A percentile compares a stretch with the other conserved stretches of the same genome.
Conservation (phyloP, 1,139 yeast species). For the Yamadazyma friedrichii region DNA sequence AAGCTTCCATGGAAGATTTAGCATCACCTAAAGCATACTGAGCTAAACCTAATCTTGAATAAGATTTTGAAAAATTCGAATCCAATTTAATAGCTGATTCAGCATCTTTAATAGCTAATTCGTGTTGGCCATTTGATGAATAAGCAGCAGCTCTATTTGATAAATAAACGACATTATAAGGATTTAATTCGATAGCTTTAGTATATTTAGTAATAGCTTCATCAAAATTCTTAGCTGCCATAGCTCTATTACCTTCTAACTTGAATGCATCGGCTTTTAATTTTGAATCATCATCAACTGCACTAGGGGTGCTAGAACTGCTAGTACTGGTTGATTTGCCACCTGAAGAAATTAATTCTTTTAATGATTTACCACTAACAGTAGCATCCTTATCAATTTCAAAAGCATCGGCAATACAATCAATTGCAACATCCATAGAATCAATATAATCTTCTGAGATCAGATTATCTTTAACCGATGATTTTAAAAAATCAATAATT, state of each 20-base stretch:
- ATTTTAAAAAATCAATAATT: constrained; percentile 68
- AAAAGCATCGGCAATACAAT: constrained; percentile 87
- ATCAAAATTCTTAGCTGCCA: constrained; percentile 74
- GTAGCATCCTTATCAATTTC: constrained; percentile 56
- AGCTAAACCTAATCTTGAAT: constrained; percentile 93
- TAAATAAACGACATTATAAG: constrained; percentile 76
- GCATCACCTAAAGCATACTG: constrained; percentile 87
- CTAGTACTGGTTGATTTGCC: neutral
- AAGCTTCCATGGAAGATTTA: constrained; percentile 86
- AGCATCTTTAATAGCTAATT: constrained; percentile 81
- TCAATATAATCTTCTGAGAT: constrained; percentile 80
- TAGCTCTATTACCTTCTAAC: constrained; percentile 84
- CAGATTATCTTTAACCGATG: constrained; percentile 58
- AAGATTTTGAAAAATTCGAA: constrained; percentile 84
- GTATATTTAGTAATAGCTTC: constrained; percentile 77
- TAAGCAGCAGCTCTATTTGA: constrained; percentile 98
- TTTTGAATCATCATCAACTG: constrained; percentile 52
- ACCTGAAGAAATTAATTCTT: constrained; percentile 39
- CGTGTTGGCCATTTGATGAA: constrained; percentile 74
- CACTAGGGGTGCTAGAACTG: constrained; percentile 15
- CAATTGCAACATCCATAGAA: constrained; percentile 93
- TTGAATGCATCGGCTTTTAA: constrained; percentile 82
- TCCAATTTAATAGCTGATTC: constrained; percentile 74
- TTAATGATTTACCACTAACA: constrained; percentile 46
- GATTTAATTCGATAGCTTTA: constrained; percentile 71